Conservation (phyloP, 257 asterid species). For the Nyctanthes arbortristis region DNA sequence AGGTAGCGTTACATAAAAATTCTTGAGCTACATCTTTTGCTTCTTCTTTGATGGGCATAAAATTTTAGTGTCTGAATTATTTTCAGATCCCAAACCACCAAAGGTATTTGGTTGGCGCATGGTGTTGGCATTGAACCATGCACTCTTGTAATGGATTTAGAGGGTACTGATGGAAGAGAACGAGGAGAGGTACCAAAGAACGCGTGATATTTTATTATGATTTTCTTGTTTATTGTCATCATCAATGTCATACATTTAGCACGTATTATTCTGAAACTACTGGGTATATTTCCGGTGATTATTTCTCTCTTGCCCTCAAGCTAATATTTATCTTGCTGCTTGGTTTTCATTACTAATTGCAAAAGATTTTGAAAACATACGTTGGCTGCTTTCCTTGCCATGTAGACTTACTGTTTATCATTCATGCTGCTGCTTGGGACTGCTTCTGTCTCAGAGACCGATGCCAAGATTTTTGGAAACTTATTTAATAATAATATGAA, state of each 20-base stretch:
- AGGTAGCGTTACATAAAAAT: slow-evolving; percentile 50
- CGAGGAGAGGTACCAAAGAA: slow-evolving; percentile 82
- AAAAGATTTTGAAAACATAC: background rate
- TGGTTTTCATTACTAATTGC: slow-evolving; percentile 8
- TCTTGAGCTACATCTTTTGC: slow-evolving; percentile 17
- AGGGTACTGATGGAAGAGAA: slow-evolving; percentile 99
- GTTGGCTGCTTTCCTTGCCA: background rate
- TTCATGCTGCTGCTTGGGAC: background rate
- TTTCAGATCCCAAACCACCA: slow-evolving; percentile 92
- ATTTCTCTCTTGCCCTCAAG: slow-evolving; percentile 10
- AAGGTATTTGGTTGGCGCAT: slow-evolving; percentile 60
- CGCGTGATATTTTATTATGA: slow-evolving; percentile 2
- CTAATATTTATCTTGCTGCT: slow-evolving; percentile 2
- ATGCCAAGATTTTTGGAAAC: slow-evolving; percentile 8
- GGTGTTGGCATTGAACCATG: slow-evolving; percentile 59
- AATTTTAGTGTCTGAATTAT: slow-evolving; percentile 23
- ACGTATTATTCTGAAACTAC: slow-evolving; percentile 9
- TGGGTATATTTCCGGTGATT: slow-evolving; percentile 5
- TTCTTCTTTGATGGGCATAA: slow-evolving; percentile 12
- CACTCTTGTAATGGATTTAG: slow-evolving; percentile 94
- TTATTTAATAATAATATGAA: background rate
- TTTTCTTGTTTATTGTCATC: slow-evolving; percentile 7
- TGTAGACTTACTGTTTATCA: background rate
- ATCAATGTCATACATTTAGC: background rate
- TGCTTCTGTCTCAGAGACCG: slow-evolving; percentile 6